These are phyloP conservation scores for Verticillium zaregamsianum DNA, from an alignment of 2,329 filamentous ascomycete genomes.

Conservation along the genomic window DNA sequence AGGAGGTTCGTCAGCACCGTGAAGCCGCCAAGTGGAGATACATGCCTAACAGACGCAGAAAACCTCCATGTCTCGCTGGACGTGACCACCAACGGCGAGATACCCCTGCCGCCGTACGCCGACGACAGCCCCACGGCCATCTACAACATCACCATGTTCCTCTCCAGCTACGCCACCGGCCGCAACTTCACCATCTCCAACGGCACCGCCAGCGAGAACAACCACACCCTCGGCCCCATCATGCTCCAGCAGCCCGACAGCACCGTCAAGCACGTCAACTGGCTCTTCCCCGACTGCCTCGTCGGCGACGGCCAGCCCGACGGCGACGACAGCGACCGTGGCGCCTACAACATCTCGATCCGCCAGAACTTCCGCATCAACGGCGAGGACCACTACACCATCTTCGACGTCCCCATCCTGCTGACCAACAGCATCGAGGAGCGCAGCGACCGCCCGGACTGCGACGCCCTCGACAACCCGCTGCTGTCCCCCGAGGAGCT, in stretches of 20 bases:
- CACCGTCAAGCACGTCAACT: conserved; percentile 71
- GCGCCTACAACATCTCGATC: conserved; percentile 69
- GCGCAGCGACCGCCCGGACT: conserved; percentile 36
- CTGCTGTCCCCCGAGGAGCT: conserved; percentile 43
- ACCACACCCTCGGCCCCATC: conserved; percentile 56
- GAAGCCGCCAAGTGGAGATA: background rate
- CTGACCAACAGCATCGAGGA: conserved; percentile 61
- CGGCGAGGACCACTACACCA: conserved; percentile 59
- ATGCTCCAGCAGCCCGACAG: conserved; percentile 60
- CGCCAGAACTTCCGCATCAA: conserved; percentile 67
- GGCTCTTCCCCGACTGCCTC: conserved; percentile 67
- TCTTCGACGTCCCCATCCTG: conserved; percentile 66
- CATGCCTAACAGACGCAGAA: conserved; percentile 28
- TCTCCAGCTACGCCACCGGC: conserved; percentile 58
- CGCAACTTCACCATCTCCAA: conserved; percentile 68
- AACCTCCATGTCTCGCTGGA: conserved; percentile 62
- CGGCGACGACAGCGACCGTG: conserved; percentile 45
- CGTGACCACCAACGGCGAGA: conserved; percentile 59
- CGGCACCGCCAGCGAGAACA: conserved; percentile 46
- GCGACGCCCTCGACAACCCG: conserved; percentile 47
- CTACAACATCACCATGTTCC: conserved; percentile 62
- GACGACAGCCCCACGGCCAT: conserved; percentile 52
- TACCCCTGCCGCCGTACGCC: conserved; percentile 54
- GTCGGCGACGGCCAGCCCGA: conserved; percentile 53
- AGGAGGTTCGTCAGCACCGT: conserved; percentile 40